Conservation (phyloP, 257 asterid genomes). For the Orobanche coerulescens region DNA sequence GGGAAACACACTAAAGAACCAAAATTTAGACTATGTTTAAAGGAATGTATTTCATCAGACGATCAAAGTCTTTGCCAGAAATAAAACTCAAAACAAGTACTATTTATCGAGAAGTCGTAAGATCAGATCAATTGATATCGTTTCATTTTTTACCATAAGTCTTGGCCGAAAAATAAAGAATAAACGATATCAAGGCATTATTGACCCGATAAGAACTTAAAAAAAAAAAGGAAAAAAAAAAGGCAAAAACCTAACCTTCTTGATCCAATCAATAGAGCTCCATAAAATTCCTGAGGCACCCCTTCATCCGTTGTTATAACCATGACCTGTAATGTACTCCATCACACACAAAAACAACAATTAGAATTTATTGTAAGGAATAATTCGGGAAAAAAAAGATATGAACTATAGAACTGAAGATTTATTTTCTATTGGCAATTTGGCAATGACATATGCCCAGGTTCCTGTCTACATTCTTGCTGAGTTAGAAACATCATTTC, state of each 20-base stretch:
- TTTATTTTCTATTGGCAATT: background rate
- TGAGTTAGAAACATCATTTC: background rate
- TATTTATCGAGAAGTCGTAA: background rate
- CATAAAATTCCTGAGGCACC: slow-evolving; percentile 87
- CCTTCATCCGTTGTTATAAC: slow-evolving; percentile 99
- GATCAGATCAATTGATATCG: background rate
- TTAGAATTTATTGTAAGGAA: background rate
- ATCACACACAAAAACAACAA: slow-evolving; percentile 6
- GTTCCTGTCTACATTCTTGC: background rate
- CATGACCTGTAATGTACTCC: slow-evolving; percentile 67
- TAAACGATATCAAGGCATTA: background rate
- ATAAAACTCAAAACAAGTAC: background rate
- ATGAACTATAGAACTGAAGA: background rate
- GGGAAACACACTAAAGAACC: too few relatives aligned
- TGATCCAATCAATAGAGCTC: slow-evolving; percentile 94
- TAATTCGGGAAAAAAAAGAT: background rate
- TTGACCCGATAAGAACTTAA: background rate
- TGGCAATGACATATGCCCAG: background rate
- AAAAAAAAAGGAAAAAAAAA: too few relatives aligned
- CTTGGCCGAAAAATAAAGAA: too few relatives aligned
- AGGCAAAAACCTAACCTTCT: slow-evolving; percentile 42
- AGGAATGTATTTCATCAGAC: too few relatives aligned
- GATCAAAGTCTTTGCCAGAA: too few relatives aligned
- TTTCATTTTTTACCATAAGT: background rate
- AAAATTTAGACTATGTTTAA: too few relatives aligned